Base-by-base conservation (phyloP, 148 eudicot species). In the Simmondsia chinensis region DNA sequence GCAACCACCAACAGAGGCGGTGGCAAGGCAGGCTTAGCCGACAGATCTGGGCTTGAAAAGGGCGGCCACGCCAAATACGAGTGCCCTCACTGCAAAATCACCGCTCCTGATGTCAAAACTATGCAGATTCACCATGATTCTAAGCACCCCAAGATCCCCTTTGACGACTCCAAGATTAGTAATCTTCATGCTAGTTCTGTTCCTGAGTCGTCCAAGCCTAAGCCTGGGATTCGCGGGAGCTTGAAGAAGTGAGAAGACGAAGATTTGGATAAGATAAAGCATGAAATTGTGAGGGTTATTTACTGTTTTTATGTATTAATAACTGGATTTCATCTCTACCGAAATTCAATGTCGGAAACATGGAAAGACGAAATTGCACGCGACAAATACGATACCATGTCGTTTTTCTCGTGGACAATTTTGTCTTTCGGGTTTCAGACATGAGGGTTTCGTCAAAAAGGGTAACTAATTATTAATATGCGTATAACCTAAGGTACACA, bases 91-190 rank as follows among this genome's bases (percentile, higher is more conserved):
- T 91, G 99, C 79, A 91, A 86, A 42, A 55, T 65, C 38, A 91
- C 99, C 0, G 95, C 81, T 0, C 99, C 99, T 0, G 95, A 91
- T 43, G 46, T 82, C 10, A 91, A 91, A 48, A 54, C 96, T 2
- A 91, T 91, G 94, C 88, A 91, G 73, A 91, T 91, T 59, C 99
- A 91, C 35, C 99, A 91, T 23, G 99, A 87, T 1, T 71, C 94
- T 12, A 69, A 69, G 31, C 96, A 87, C 46, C 96, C 96, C 0
- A 87, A 87, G 54, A 38, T 87, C 45, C 88, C 88, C 17, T 87
- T 72, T 41, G 94, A 87, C 25, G 94, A 80, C 44, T 3, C 72
- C 24, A 83, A 82, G 59, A 36, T 83, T 52, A 66, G 21, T 25
- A 83, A 87, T 46, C 80, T 73, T n/a, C 96, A 87, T 22, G 74